Evolutionary conservation across 164 flowering plant genomes (phyloP).

Genomic region (Paratinospora sagittata): DNA sequence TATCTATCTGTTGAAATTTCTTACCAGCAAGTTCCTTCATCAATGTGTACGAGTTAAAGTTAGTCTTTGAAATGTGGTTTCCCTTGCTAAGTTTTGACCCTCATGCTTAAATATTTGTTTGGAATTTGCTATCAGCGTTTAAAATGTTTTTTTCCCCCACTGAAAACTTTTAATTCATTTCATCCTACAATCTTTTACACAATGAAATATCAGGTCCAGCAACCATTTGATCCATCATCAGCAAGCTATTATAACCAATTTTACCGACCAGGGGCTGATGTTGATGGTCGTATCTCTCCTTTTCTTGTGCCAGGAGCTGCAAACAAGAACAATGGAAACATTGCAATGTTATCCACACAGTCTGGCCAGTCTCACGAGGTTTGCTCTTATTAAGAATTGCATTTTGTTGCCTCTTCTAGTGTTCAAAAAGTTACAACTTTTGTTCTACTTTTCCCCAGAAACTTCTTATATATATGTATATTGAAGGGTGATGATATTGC

Average conservation of each 20-base stretch:
- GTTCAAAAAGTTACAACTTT: not conserved
- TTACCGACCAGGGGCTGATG: constrained; percentile 58
- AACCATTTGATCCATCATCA: constrained; percentile 51
- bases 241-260: constrained; percentile 67
- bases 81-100: not conserved
- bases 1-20: no score
- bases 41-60: no score
- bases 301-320: constrained; percentile 54
- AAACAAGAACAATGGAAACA: constrained; percentile 63
- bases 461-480: no score
- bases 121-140: not conserved
- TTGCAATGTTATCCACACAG: constrained; percentile 49
- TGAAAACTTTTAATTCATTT: not conserved
- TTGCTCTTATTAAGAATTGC: constrained; percentile 5
- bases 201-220: constrained; percentile 46
- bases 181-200: not conserved
- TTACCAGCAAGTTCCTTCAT: no score
- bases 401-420: not conserved
- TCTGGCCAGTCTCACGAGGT: constrained; percentile 76
- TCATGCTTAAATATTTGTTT: not conserved
- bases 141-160: no score
- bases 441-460: not conserved
- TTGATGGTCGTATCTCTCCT: constrained; percentile 77
- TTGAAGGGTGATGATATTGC: no score
- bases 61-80: not conserved